A percentile compares a stretch with the other conserved stretches of the same genome.
Conservation (phyloP, 345 rosid genomes). For the Eucalyptus brandiana region DNA sequence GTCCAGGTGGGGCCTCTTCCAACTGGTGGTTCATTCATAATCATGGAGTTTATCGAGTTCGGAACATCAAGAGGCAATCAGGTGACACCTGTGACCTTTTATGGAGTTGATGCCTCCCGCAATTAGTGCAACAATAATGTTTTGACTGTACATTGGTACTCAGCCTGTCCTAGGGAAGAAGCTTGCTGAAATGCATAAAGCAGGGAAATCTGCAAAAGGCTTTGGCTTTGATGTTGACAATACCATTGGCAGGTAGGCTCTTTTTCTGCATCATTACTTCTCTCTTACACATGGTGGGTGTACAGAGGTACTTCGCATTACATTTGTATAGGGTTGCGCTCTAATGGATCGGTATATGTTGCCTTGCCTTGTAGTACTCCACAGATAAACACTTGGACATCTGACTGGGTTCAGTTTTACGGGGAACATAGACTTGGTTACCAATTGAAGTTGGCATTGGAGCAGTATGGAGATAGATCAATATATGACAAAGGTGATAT, state of each 20-base stretch:
- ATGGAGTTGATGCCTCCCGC: background rate
- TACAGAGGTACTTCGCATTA: background rate
- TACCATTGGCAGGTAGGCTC: conserved; percentile 78
- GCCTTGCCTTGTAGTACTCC: conserved; percentile 53
- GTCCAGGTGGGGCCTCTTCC: conserved; percentile 68
- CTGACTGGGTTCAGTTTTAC: conserved; percentile 83
- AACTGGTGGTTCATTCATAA: conserved; percentile 76
- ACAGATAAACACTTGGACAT: conserved; percentile 84
- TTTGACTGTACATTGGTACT: conserved; percentile 6
- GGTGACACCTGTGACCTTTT: conserved; percentile 26
- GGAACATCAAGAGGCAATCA: conserved; percentile 74
- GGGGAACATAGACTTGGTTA: conserved; percentile 79
- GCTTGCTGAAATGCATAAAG: conserved; percentile 95
- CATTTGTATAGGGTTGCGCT: background rate
- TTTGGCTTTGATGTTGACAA: conserved; percentile 87
- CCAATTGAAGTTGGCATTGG: conserved; percentile 67
- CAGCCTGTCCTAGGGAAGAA: conserved; percentile 75
- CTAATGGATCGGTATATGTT: background rate
- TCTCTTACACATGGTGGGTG: background rate
- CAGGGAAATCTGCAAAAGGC: conserved; percentile 69
- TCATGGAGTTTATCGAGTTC: conserved; percentile 83
- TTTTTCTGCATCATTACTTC: background rate
- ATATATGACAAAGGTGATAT: conserved; percentile 63
- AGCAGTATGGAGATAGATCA: conserved; percentile 61
- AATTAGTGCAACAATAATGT: background rate